Percentiles rank a stretch among this genome's conserved stretches.
phyloP scores from a whole-genome alignment of 768 basidiomycete species.

The Phylloporus sp. region DNA sequence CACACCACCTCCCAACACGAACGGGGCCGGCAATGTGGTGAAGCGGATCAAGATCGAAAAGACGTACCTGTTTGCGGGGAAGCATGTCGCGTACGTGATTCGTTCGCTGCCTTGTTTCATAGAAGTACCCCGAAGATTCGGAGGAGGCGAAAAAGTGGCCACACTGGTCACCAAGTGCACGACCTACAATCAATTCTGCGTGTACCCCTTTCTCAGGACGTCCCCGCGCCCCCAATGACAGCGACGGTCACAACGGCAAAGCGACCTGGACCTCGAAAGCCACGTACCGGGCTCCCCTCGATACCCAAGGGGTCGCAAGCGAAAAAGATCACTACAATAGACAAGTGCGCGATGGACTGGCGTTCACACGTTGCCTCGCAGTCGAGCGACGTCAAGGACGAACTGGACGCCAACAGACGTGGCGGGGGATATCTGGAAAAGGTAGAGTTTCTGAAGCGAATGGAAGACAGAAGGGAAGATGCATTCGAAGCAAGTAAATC shows the following conservation, averaged over 20 bases:
- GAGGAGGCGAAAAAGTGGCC: conserved; percentile 77
- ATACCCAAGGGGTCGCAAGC: conserved; percentile 52
- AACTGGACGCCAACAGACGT: too few species aligned
- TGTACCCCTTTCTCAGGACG: too few species aligned
- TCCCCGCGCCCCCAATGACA: not conserved
- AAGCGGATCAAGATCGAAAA: conserved; percentile 64
- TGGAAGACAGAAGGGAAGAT: conserved; percentile 66
- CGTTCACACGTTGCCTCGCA: conserved; percentile 53
- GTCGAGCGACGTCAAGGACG: conserved; percentile 49
- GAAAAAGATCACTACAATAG: conserved; percentile 77
- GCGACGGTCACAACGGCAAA: conserved; percentile 21
- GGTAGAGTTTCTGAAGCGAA: conserved; percentile 75
- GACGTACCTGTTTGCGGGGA: conserved; percentile 70
- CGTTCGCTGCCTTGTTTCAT: conserved; percentile 39
- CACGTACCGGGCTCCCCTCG: conserved; percentile 51
- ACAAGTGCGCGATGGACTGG: conserved; percentile 89
- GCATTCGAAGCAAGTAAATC: conserved; percentile 52
- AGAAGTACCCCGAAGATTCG: conserved; percentile 68
- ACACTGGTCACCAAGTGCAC: conserved; percentile 31
- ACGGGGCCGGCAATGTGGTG: too few species aligned
- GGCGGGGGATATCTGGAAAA: conserved; percentile 79
- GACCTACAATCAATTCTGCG: not conserved
- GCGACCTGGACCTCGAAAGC: conserved; percentile 62
- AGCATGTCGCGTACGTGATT: conserved; percentile 60
- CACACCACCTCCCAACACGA: conserved; percentile 19